These are phyloP conservation scores for Scedosporium aurantiacum DNA, from an alignment of 2,329 filamentous ascomycete genomes.

Conservation along the genomic window DNA sequence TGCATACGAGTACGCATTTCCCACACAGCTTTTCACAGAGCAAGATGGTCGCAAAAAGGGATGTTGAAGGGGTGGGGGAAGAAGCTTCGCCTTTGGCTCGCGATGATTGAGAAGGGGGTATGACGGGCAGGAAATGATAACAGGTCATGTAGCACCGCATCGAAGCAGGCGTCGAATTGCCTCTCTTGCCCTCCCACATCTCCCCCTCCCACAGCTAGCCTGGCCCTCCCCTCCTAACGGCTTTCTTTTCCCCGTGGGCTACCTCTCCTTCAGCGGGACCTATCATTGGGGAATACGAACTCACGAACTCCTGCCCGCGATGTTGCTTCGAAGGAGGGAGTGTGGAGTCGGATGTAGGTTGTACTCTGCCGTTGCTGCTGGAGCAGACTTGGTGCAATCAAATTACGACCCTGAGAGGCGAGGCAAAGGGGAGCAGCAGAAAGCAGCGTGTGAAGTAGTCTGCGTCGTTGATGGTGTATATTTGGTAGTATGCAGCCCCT, in stretches of 20 bases:
- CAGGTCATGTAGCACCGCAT: not conserved
- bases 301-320: not conserved
- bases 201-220: not conserved
- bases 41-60: no score
- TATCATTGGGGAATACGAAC: conserved; percentile 1
- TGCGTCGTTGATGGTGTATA: not conserved
- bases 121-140: not conserved
- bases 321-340: not conserved
- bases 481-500: not conserved
- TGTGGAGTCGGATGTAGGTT: no score
- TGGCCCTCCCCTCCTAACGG: not conserved
- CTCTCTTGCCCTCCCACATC: not conserved
- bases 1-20: not conserved
- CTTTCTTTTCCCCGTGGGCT: not conserved
- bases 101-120: not conserved
- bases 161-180: not conserved
- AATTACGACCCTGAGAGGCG: not conserved
- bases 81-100: no score
- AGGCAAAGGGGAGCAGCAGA: not conserved
- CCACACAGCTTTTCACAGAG: no score
- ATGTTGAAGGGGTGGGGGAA: no score
- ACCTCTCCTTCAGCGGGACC: not conserved
- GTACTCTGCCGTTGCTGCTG: not conserved
- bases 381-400: not conserved
- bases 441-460: not conserved